Evolutionary conservation across 2,329 filamentous ascomycete genomes (phyloP).

Genomic region (Aureobasidium sp.): DNA sequence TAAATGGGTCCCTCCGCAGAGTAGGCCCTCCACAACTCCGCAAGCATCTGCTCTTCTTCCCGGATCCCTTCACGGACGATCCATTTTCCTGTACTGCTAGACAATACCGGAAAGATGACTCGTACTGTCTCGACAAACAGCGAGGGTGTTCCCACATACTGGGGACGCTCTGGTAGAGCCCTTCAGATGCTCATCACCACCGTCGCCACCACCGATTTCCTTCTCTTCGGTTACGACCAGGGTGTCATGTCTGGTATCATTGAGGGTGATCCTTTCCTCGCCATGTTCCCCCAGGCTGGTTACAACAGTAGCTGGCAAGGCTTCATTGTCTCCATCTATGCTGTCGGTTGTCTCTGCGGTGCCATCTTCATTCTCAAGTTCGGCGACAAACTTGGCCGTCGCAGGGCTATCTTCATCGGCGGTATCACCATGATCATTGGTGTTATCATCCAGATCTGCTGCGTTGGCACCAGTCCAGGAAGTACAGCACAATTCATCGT

Average conservation of each 20-base stretch:
- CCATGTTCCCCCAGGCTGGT: slow-evolving; percentile 33
- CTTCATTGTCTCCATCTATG: slow-evolving; percentile 47
- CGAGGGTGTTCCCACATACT: slow-evolving; percentile 41
- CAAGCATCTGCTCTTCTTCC: not conserved
- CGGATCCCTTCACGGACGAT: not conserved
- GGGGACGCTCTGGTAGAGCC: slow-evolving; percentile 52
- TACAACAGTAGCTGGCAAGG: slow-evolving; percentile 43
- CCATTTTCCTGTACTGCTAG: slow-evolving; percentile 11
- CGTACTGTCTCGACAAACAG: slow-evolving; percentile 3
- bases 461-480: slow-evolving; percentile 28
- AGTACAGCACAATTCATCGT: slow-evolving; percentile 46
- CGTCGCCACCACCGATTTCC: slow-evolving; percentile 58
- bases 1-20: slow-evolving; percentile 5
- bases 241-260: slow-evolving; percentile 38
- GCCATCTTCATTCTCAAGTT: slow-evolving; percentile 33
- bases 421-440: slow-evolving; percentile 36
- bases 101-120: slow-evolving; percentile 12
- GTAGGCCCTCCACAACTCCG: slow-evolving; percentile 10
- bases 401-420: slow-evolving; percentile 38
- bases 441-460: slow-evolving; percentile 34
- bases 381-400: slow-evolving; percentile 38
- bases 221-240: slow-evolving; percentile 29
- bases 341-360: slow-evolving; percentile 43
- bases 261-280: slow-evolving; percentile 29
- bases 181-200: slow-evolving; percentile 53